phyloP scores from a whole-genome alignment of 257 asterid genomes.

The Lycium ferocissimum region DNA sequence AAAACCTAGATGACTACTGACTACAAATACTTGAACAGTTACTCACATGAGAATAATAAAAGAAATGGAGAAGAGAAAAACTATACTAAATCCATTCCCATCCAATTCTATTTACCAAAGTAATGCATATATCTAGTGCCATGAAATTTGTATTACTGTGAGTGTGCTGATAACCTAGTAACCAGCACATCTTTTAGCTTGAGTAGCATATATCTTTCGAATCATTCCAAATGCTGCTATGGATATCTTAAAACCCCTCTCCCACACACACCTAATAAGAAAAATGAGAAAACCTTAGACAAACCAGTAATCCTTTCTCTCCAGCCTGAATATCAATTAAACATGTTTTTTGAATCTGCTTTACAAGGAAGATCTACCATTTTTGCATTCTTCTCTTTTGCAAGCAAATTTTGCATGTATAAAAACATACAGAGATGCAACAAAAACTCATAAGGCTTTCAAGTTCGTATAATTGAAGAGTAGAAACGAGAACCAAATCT shows the following conservation, averaged over 20 bases:
- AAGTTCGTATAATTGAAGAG: neutral
- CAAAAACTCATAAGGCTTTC: neutral
- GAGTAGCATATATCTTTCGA: neutral
- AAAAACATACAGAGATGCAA: neutral
- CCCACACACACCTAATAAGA: neutral
- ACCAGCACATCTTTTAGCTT: neutral
- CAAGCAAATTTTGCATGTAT: conserved; percentile 10
- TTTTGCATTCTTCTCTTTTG: neutral
- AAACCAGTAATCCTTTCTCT: neutral
- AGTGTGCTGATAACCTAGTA: neutral
- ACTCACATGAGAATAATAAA: neutral
- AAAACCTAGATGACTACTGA: neutral
- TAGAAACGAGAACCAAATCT: neutral
- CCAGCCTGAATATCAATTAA: neutral
- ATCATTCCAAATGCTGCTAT: neutral
- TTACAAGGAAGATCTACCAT: neutral
- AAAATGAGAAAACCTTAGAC: neutral
- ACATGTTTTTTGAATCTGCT: neutral
- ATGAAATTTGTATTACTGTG: neutral
- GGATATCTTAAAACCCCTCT: neutral
- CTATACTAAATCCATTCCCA: neutral
- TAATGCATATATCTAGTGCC: neutral
- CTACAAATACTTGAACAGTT: neutral
- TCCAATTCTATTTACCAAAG: conserved; percentile 18
- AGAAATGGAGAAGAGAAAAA: neutral